These are phyloP conservation scores for Phanerochaete carnosa DNA, from an alignment of 768 basidiomycete species.

Conservation along the genomic window DNA sequence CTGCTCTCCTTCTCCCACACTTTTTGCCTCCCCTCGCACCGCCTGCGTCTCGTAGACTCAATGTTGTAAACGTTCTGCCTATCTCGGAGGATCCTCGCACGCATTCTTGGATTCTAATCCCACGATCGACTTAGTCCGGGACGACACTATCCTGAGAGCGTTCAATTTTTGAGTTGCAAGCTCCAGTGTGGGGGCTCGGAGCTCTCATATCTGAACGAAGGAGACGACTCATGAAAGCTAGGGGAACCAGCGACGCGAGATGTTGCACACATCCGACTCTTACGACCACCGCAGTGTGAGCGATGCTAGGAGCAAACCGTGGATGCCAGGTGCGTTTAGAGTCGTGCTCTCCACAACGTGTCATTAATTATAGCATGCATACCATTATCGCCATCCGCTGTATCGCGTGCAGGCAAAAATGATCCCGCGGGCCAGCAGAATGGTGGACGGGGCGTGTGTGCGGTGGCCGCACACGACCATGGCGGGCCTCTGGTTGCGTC, in stretches of 20 bases:
- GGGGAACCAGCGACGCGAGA: not conserved
- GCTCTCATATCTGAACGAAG: not conserved
- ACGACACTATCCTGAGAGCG: not conserved
- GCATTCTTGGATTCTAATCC: not conserved
- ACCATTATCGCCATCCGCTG: not conserved
- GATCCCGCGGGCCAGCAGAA: constrained; percentile 3
- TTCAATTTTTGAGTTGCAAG: not conserved
- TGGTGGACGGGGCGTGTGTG: not conserved
- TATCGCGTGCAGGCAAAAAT: not conserved
- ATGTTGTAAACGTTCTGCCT: not conserved
- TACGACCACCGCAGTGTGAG: not conserved
- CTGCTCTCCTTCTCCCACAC: not conserved
- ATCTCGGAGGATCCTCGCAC: not conserved
- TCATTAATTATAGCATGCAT: not conserved
- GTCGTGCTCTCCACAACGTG: not conserved
- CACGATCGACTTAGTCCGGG: not conserved
- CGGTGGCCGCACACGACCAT: constrained; percentile 1
- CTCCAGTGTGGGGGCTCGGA: not conserved
- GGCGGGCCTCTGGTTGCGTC: constrained; percentile 2
- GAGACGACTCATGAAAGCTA: constrained; percentile 8
- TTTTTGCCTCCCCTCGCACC: not conserved
- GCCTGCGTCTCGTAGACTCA: not conserved
- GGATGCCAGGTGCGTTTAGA: not conserved
- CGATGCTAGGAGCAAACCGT: not conserved
- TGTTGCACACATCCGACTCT: constrained; percentile 2